Percentiles rank a stretch among this genome's conserved stretches.
phyloP scores from a whole-genome alignment of 306 rosid genomes.

The Cucumis cinereus region DNA sequence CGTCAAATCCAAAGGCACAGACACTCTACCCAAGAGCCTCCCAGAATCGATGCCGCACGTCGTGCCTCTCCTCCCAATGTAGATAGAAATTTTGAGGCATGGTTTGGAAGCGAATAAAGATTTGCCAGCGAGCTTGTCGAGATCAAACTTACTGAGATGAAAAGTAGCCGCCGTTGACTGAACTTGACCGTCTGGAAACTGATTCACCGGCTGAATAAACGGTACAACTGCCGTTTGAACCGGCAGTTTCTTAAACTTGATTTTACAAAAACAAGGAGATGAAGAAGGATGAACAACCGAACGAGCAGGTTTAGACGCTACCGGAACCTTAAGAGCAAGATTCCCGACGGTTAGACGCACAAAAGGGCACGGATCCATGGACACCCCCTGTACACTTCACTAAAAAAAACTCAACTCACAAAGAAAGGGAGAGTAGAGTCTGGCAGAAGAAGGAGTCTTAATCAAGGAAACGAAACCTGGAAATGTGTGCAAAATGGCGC shows the following conservation, averaged over 20 bases:
- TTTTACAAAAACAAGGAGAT: slow-evolving; percentile 61
- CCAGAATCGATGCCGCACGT: slow-evolving; percentile 60
- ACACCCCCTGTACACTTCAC: not conserved
- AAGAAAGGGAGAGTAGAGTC: not conserved
- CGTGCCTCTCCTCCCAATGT: slow-evolving; percentile 43
- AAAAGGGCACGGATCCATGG: slow-evolving; percentile 82
- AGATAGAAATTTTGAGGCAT: slow-evolving; percentile 41
- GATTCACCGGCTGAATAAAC: slow-evolving; percentile 27
- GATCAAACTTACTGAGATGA: slow-evolving; percentile 47
- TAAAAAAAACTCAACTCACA: not conserved
- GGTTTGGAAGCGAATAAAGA: slow-evolving; percentile 33
- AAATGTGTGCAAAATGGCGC: not conserved
- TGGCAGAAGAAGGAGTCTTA: not conserved
- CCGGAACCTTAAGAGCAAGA: slow-evolving; percentile 64
- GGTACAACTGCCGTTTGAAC: slow-evolving; percentile 49
- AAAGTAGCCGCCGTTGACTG: slow-evolving; percentile 44
- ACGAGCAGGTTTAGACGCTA: slow-evolving; percentile 60
- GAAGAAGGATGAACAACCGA: slow-evolving; percentile 69
- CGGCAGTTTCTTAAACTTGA: slow-evolving; percentile 47
- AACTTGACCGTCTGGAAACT: slow-evolving; percentile 28
- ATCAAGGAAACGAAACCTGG: not conserved
- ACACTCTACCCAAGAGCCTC: slow-evolving; percentile 29
- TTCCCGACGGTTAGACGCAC: slow-evolving; percentile 48
- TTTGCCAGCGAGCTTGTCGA: slow-evolving; percentile 28
- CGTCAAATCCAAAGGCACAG: slow-evolving; percentile 40